Base-by-base conservation (phyloP, 176 grass and related monocot species). In the Bolboschoenus planiculmis region DNA sequence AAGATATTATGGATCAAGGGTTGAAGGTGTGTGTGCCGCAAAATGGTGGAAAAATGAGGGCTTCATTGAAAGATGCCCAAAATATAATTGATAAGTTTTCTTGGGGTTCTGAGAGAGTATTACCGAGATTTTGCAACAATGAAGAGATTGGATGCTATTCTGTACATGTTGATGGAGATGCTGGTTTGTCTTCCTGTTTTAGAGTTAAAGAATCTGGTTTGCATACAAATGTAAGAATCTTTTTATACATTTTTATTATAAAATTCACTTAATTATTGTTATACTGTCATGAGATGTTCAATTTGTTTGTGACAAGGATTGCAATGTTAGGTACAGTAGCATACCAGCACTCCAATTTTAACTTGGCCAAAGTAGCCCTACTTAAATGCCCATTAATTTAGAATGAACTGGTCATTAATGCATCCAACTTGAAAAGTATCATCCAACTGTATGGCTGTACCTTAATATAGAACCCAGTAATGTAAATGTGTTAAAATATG, bases 1-100 rank as follows among this genome's bases (percentile, higher is more conserved):
- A 97, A 97, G 95, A 97, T 88, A 85, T 97, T 85, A 84, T 89
- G 81, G 84, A 87, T 70, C 84, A 88, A 55, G 86, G 85, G 68
- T 81, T 97, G 77, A 85, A 86, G 23, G 84, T 90, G 44, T 83
- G 81, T 85, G 80, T 74, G 31, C 61, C 43, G 15, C 46, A 79
- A 81, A 40, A 61, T 79, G 84, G 85, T 86, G 81, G 66, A 24
- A 90, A 79, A 73, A 85, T 97, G 27, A 66, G 58, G 88, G 92
- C 90, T 64, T 92, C 85, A 62, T 66, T 94, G 27, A 83, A 97
- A 92, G 85, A 88, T 90, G 90, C 92, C 30, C 53, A 81, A 73
- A 74, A 61, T 40, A 91, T 91, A 74, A 88, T 94, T 83, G 81
- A 84, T 10, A 81, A 88, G 84, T 81, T 97, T 29, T 80, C 34